These are phyloP conservation scores for Starmerella apis DNA, from an alignment of 805 yeast species.

Conservation along the genomic window DNA sequence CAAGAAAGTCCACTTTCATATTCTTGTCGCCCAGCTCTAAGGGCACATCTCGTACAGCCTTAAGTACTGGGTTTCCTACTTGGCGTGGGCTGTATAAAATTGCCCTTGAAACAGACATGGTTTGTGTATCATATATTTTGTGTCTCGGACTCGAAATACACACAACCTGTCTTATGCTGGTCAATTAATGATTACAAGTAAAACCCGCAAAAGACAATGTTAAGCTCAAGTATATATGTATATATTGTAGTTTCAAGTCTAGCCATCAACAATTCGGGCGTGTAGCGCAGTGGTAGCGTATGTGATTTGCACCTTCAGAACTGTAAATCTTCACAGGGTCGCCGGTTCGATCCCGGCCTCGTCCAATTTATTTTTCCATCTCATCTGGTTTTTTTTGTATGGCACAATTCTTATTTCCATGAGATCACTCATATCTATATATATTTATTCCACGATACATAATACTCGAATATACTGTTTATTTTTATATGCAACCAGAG, in stretches of 20 bases:
- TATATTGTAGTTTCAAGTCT: no score
- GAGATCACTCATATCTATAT: neutral
- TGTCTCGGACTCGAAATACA: no score
- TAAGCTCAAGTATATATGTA: no score
- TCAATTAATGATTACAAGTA: no score
- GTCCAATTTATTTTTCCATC: constrained; percentile 19
- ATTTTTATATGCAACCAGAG: no score
- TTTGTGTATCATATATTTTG: neutral
- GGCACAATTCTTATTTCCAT: no score
- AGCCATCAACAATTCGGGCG: constrained; percentile 21
- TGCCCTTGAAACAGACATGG: constrained; percentile 6
- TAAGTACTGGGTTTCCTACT: constrained; percentile 28
- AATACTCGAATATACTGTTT: no score
- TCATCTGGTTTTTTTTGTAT: neutral
- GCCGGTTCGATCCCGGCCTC: constrained; percentile 27
- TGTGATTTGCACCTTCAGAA: constrained; percentile 23
- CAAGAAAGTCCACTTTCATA: constrained; percentile 33
- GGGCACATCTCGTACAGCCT: constrained; percentile 24
- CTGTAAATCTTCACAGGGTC: constrained; percentile 22
- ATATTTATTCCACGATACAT: no score
- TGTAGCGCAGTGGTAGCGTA: constrained; percentile 26
- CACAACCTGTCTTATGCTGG: no score
- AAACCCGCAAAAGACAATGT: neutral
- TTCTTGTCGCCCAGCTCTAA: constrained; percentile 25
- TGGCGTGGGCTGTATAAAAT: constrained; percentile 26